Base-by-base conservation (phyloP, 176 grass and related monocot genomes). In the Aegilops longissima region DNA sequence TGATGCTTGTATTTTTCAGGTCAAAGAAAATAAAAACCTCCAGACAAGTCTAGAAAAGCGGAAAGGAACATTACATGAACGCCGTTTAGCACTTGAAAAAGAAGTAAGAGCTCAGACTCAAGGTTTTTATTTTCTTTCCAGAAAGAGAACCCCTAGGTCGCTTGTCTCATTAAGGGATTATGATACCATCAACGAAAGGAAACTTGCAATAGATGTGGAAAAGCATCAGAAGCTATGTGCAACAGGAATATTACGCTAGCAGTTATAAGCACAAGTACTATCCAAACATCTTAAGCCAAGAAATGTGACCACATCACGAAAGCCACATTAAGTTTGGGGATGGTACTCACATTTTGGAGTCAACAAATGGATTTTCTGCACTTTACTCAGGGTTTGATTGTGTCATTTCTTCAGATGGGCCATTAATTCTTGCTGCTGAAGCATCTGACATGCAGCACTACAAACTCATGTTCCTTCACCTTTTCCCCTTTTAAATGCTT, bases 1-100 rank as follows among this genome's bases (percentile, higher is more conserved):
- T 80, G 34, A 71, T 87, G 62, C 73, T 39, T 95, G 24, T 23
- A 44, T 72, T 84, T 92, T 84, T 62, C 56, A 99, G 94, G 93
- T 87, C 58, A 94, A 96, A 88, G 92, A 84, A 94, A 99, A 99
- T 79, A 61, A 79, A 90, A 79, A 84, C 76, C 91, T 99, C 63
- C 73, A 83, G 74, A 86, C 73, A 82, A 94, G 87, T 91, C 82
- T 94, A 64, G 87, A 90, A 80, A 92, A 70, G 33, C 82, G 89
- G 45, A 99, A 92, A 87, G 92, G 87, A 88, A 77, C 77, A 85
- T 47, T 96, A 70, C 86, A 78, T 90, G 87, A 96, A 62, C 92
- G 82, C 17, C 86, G 92, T 77, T 77, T 91, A 82, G 89, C 88
- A 80, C 97, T 99, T 82, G 94, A 90, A 90, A 91, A 91, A 85